These are phyloP conservation scores for Styphnolobium japonicum DNA, from an alignment of 306 rosid species.

Conservation along the genomic window DNA sequence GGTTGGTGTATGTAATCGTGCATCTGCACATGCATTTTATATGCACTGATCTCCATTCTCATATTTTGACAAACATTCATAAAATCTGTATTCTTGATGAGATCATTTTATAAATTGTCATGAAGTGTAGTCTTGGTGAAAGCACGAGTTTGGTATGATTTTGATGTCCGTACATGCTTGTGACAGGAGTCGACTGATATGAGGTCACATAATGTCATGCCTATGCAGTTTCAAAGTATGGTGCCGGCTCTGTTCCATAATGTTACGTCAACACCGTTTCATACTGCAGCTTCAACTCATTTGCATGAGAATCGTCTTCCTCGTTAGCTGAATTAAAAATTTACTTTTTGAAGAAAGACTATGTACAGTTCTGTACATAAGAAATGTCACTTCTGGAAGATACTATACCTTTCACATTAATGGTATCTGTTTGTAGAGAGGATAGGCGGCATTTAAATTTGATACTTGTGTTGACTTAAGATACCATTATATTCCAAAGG, in stretches of 20 bases:
- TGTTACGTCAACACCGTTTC: slow-evolving; percentile 35
- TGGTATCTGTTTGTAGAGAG: not conserved
- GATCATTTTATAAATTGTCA: not conserved
- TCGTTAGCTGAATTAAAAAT: slow-evolving; percentile 26
- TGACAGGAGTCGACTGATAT: slow-evolving; percentile 41
- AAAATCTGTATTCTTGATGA: slow-evolving; percentile 16
- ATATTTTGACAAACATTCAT: not conserved
- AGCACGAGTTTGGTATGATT: slow-evolving; percentile 13
- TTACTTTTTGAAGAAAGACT: not conserved
- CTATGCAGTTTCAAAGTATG: slow-evolving; percentile 50
- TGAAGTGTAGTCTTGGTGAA: not conserved
- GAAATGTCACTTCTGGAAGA: slow-evolving; percentile 6
- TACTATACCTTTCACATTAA: not conserved
- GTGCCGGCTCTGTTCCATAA: slow-evolving; percentile 47
- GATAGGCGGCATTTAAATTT: not conserved
- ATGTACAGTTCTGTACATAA: slow-evolving; percentile 26
- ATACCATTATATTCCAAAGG: not conserved
- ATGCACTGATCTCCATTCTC: not conserved
- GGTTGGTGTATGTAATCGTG: not conserved
- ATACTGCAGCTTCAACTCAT: slow-evolving; percentile 39
- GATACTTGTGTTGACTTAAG: not conserved
- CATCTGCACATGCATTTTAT: not conserved
- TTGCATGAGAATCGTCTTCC: slow-evolving; percentile 48
- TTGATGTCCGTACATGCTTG: slow-evolving; percentile 8
- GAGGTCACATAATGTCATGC: slow-evolving; percentile 36